Percentiles rank a stretch among this genome's conserved stretches.
Conservation (phyloP, 495 filamentous ascomycete genomes). For the Hypomontagnella monticulosa region DNA sequence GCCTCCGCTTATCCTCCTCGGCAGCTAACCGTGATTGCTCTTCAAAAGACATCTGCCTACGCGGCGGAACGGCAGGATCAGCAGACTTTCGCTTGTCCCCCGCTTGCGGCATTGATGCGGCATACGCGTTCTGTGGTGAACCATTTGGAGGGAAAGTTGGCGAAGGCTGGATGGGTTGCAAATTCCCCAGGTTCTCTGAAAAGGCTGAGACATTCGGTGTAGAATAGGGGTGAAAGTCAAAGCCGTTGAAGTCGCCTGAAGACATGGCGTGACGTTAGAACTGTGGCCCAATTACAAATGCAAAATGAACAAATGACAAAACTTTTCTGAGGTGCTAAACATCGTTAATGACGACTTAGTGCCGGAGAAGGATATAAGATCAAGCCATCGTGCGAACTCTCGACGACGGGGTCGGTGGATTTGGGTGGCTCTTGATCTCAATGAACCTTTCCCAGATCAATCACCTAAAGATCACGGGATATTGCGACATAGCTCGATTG, state of each 20-base stretch:
- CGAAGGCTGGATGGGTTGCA: constrained; percentile 60
- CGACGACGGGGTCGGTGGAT: constrained; percentile 35
- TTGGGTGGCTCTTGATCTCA: constrained; percentile 35
- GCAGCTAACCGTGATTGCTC: constrained; percentile 80
- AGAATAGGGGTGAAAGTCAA: constrained; percentile 59
- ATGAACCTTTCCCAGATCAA: constrained; percentile 42
- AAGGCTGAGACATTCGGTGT: constrained; percentile 58
- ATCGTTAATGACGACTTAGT: constrained; percentile 45
- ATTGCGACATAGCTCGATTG: constrained; percentile 50
- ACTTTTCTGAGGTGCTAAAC: constrained; percentile 42
- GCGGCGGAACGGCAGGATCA: constrained; percentile 42
- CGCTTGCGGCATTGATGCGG: constrained; percentile 47
- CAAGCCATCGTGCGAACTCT: constrained; percentile 40
- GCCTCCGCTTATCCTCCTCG: constrained; percentile 96
- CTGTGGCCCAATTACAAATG: constrained; percentile 35
- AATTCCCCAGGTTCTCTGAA: constrained; percentile 52
- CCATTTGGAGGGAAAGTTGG: constrained; percentile 51
- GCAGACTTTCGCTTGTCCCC: constrained; percentile 64
- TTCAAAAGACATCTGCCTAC: constrained; percentile 63
- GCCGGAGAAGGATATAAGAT: constrained; percentile 32
- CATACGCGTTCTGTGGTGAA: constrained; percentile 55
- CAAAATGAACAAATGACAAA: constrained; percentile 30
- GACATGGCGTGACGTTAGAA: constrained; percentile 53
- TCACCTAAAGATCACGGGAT: constrained; percentile 51
- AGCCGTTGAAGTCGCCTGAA: constrained; percentile 61